Base-by-base conservation (phyloP, 257 asterid genomes). In the Nicotiana knightiana region DNA sequence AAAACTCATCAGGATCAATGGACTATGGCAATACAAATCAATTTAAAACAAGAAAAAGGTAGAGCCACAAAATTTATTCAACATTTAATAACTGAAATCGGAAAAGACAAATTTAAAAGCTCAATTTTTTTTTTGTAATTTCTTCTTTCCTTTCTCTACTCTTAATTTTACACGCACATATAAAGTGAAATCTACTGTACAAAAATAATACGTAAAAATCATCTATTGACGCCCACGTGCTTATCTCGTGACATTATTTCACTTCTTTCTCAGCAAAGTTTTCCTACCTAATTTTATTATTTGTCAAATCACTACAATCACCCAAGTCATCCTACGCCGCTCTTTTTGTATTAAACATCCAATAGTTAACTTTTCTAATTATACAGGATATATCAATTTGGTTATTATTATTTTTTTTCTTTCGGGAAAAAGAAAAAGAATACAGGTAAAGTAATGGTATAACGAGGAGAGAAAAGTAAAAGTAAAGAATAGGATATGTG, bases 241-340 rank as follows among this genome's bases (percentile, higher is more conserved):
- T 90, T 91, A 88, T 87, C 89, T 79, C 83, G 89, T 83, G 87
- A 91, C 88, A 89, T 94, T 85, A 61, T 77, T 83, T 88, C 83
- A 86, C 87, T 84, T 86, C 87, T 82, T 83, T 73, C 89, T 90
- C 95, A 91, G 32, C 79, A 84, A 62, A 80, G 39, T 59, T 87
- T 70, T 79, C 70, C 43, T 76, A 39, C 70, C 17, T 77, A 57
- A 65, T 73, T 65, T 54, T 78, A 89, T 84, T 91, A 85, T 83
- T 84, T 88, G 87, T 86, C 82, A 80, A 84, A 57, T 79, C 64
- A 18, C 82, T 79, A 77, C 58, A 67, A 54, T 71, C 82, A 77
- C 76, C 71, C 67, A 62, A 79, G 82, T 75, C 59, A 86, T 82
- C 81, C 82, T 85, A 83, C 87, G 90, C 90, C 83, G 88, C 90